Evolutionary conservation across 768 basidiomycete species (phyloP), one percentile per base, ranked within the genome.

Genomic region (Boletales sp.): DNA sequence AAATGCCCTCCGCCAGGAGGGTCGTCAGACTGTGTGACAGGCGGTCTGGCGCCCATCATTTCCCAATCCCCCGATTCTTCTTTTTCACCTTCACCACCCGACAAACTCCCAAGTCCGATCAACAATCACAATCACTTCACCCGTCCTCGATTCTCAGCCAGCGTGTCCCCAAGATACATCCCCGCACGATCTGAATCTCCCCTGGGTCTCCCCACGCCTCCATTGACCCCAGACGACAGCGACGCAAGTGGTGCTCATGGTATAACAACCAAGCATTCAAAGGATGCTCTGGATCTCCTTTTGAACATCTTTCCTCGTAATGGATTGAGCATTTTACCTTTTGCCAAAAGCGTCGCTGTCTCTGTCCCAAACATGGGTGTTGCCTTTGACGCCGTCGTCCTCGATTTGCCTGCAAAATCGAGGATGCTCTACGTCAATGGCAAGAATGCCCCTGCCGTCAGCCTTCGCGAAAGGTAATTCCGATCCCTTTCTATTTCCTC

Each of bases 1-100:
- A 93, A 93, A 93, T 93, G 90, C 90, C 90, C 90, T 89, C 90
- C 89, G 61, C 85, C 89, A 67, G 66, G 90, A 87, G 90, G 90
- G 90, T 93, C 90, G 89, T 84, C 82, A 78, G 83, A 80, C 80
- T 85, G 88, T 82, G 90, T 93, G 90, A 93, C 86, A 93, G 90
- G 81, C 87, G 79, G 83, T 75, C 79, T 80, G 84, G 81, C 88
- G 90, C 74, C 76, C 66, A 71, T 69, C 54, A 70, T 75, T 61
- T 74, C 79, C 64, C 69, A 72, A 70, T 68, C 73, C 58, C 71
- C 74, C 50, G 56, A 60, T 54, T 64, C 67, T 45, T 62, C 57
- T 41, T 59, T 56, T 57, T 70, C 64, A 49, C 60, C 69, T 48
- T 66, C 67, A 35, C 57, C 60, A 54, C 49, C 57, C 14, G 56